phyloP scores from a whole-genome alignment of 2,329 filamentous ascomycete genomes.

The Boeremia lycopersici region DNA sequence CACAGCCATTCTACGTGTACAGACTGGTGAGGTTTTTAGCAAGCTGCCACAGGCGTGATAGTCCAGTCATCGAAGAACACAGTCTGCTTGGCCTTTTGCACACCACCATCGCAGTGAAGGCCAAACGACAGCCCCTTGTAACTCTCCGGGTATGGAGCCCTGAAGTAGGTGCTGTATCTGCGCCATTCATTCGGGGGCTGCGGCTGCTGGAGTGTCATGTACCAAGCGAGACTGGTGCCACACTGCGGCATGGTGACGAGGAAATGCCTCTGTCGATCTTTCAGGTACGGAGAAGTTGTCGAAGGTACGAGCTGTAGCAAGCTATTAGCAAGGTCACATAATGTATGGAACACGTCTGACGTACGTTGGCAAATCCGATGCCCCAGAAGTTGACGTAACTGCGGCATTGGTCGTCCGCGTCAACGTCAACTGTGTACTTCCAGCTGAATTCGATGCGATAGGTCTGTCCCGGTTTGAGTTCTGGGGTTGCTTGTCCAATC shows the following conservation, averaged over 20 bases:
- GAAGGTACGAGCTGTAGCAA: not conserved
- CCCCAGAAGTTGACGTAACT: not conserved
- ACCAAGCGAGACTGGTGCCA: not conserved
- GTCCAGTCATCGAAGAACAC: not conserved
- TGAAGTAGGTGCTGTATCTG: not conserved
- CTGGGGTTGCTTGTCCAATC: not conserved
- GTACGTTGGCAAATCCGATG: not conserved
- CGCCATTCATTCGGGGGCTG: not conserved
- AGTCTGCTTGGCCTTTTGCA: not conserved
- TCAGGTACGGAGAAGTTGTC: not conserved
- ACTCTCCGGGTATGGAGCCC: not conserved
- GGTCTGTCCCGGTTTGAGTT: not conserved
- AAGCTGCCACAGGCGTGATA: not conserved
- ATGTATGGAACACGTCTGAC: not conserved
- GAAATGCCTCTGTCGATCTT: not conserved
- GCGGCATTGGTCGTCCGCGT: not conserved
- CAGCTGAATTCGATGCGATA: slow-evolving; percentile 1
- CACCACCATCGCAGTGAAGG: not conserved
- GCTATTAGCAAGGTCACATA: not conserved
- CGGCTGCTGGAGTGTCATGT: not conserved
- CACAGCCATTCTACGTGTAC: no score
- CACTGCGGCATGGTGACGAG: not conserved
- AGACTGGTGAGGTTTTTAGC: not conserved
- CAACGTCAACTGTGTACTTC: not conserved
- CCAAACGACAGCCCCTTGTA: not conserved